A percentile compares a stretch with the other conserved stretches of the same genome.
Conservation (phyloP, 331 rosid genomes). For the Malus hybrid region DNA sequence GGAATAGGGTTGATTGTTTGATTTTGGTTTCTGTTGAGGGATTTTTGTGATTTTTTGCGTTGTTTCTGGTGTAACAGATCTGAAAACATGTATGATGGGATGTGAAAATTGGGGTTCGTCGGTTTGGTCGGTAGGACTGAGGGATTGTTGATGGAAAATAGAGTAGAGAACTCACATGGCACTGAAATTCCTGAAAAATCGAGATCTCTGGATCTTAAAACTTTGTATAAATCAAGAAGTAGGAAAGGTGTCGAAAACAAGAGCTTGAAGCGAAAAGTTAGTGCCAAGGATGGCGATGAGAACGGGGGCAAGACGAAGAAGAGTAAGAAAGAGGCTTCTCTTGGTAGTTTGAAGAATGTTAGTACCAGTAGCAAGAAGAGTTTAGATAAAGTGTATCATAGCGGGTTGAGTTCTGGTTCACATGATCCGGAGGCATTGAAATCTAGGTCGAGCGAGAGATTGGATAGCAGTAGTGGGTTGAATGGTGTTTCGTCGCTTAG, state of each 20-base stretch:
- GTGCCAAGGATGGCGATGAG: conserved; percentile 33
- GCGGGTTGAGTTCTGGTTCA: conserved; percentile 33
- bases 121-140: conserved; percentile 38
- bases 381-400: conserved; percentile 34
- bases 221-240: conserved; percentile 54
- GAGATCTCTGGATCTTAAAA: conserved; percentile 82
- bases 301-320: conserved; percentile 44
- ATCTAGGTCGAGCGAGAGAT: conserved; percentile 32
- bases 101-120: conserved; percentile 51
- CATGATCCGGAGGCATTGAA: conserved; percentile 33
- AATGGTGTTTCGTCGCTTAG: conserved; percentile 38
- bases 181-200: conserved; percentile 53
- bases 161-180: conserved; percentile 56
- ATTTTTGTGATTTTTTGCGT: conserved; percentile 17
- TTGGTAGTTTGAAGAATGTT: conserved; percentile 70
- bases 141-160: conserved; percentile 72
- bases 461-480: conserved; percentile 36
- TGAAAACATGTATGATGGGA: conserved; percentile 57
- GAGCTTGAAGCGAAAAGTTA: conserved; percentile 47
- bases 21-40: conserved; percentile 8
- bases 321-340: conserved; percentile 60
- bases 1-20: conserved; percentile 28
- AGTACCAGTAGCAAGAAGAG: conserved; percentile 39
- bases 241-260: conserved; percentile 24
- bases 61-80: conserved; percentile 59